Percentiles rank a stretch among this genome's conserved stretches.
Conservation (phyloP, 306 rosid species). For the Carpinus fangiana region DNA sequence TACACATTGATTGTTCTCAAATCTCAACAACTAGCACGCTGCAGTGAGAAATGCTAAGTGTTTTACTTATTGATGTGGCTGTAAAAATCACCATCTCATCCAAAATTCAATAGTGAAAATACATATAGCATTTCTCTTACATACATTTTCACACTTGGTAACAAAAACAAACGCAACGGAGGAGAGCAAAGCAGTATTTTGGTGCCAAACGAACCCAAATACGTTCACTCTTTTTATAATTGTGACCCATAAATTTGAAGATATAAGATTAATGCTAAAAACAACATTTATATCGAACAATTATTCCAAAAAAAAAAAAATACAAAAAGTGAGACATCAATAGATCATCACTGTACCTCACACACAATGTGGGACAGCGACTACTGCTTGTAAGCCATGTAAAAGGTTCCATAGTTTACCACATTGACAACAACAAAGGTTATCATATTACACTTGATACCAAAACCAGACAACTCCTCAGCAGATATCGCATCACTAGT, state of each 20-base stretch:
- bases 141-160: background rate
- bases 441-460: background rate
- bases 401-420: background rate
- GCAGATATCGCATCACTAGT: constrained; percentile 20
- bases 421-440: background rate
- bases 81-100: too few species aligned
- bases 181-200: background rate
- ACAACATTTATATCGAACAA: too few species aligned
- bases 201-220: background rate
- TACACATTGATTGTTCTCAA: background rate
- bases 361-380: background rate
- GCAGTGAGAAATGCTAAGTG: too few species aligned
- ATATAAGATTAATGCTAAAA: background rate
- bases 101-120: too few species aligned
- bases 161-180: background rate
- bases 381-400: background rate
- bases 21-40: too few species aligned
- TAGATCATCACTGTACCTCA: background rate
- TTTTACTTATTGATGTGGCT: too few species aligned
- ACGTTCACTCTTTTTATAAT: background rate
- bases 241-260: background rate
- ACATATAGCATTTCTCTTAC: too few species aligned
- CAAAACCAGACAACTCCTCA: background rate
- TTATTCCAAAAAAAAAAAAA: too few species aligned
- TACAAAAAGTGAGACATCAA: background rate